These are phyloP conservation scores for Lentinus brumalis DNA, from an alignment of 768 basidiomycete genomes.

Conservation along the genomic window DNA sequence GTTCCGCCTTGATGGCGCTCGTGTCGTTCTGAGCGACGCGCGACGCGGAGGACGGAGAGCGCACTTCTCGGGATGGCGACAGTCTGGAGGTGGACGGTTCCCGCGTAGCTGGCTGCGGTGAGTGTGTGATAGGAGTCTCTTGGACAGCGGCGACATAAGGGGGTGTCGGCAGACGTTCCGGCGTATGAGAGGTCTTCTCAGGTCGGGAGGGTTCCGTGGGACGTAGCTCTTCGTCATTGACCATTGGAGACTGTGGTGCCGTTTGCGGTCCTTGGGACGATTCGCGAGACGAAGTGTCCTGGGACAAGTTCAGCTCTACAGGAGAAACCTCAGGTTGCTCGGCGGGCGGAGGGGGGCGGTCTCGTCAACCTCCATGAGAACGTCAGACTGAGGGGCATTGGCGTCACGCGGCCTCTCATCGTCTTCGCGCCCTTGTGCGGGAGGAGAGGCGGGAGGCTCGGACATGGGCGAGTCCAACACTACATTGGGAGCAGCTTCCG, in stretches of 20 bases:
- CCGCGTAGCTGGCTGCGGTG: constrained; percentile 2
- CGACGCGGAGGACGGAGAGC: constrained; percentile 18
- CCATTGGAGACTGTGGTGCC: constrained; percentile 1
- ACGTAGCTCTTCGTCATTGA: constrained; percentile 9
- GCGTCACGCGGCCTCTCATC: background rate
- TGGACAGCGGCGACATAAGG: background rate
- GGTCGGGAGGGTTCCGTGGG: constrained; percentile 8
- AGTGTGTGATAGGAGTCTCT: constrained; percentile 6
- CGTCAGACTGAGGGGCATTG: background rate
- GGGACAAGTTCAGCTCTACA: background rate
- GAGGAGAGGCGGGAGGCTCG: constrained; percentile 23
- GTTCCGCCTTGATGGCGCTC: constrained; percentile 6
- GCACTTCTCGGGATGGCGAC: constrained; percentile 24
- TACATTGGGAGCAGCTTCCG: background rate
- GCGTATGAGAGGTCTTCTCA: constrained; percentile 13
- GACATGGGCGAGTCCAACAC: constrained; percentile 27
- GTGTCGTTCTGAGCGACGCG: constrained; percentile 1
- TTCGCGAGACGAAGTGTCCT: constrained; percentile 1
- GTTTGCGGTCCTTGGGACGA: constrained; percentile 3
- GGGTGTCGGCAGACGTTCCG: constrained; percentile 5
- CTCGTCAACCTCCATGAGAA: constrained; percentile 7
- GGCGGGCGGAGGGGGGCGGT: background rate
- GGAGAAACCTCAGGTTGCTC: background rate
- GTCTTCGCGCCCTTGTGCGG: background rate
- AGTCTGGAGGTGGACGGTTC: constrained; percentile 15